These are phyloP conservation scores for Parafenestella ontariensis DNA, from an alignment of 2,329 filamentous ascomycete genomes.

Conservation along the genomic window DNA sequence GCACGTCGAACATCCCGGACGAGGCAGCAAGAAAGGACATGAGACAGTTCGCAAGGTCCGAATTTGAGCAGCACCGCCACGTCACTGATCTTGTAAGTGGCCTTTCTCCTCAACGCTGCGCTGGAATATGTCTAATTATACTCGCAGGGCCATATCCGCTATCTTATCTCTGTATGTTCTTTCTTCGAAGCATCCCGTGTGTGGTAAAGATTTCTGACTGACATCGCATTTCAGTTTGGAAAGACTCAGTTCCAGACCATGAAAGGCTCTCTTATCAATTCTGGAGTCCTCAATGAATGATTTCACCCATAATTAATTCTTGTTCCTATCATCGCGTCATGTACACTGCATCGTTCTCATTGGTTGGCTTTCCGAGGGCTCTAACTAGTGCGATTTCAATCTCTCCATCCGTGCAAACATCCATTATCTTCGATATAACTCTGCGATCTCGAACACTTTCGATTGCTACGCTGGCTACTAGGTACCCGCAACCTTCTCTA, in stretches of 20 bases:
- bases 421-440: background rate
- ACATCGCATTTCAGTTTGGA: conserved; percentile 45
- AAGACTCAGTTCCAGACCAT: conserved; percentile 61
- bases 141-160: conserved; percentile 54
- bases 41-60: conserved; percentile 55
- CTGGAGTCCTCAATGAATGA: conserved; percentile 37
- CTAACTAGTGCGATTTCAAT: conserved; percentile 19
- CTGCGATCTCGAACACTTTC: background rate
- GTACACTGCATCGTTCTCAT: conserved; percentile 3
- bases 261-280: conserved; percentile 48
- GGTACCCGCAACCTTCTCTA: background rate
- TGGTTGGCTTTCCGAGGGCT: conserved; percentile 20
- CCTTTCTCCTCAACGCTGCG: background rate
- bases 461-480: background rate
- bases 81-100: conserved; percentile 55
- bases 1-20: conserved; percentile 45
- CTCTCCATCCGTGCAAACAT: conserved; percentile 8
- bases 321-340: conserved; percentile 1
- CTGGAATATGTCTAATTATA: conserved; percentile 8
- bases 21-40: conserved; percentile 50
- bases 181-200: conserved; percentile 6
- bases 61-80: conserved; percentile 57
- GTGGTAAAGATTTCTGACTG: background rate
- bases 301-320: conserved; percentile 4
- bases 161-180: conserved; percentile 53